Conservation (phyloP, 768 basidiomycete species). For the Lentinula raphanica region DNA sequence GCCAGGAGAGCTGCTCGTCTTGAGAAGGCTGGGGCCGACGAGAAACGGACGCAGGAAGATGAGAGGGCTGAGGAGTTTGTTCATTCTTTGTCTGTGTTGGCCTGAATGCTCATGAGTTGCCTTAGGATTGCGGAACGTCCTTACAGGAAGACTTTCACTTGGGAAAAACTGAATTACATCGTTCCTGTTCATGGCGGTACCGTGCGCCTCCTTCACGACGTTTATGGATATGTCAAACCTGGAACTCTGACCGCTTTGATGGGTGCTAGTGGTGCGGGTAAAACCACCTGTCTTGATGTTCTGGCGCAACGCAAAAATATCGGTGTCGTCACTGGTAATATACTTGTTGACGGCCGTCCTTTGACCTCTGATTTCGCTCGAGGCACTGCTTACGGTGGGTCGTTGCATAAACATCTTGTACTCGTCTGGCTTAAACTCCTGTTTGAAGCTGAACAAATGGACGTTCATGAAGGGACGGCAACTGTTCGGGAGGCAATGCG, state of each 20-base stretch:
- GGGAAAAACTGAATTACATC: conserved; percentile 73
- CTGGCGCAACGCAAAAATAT: conserved; percentile 70
- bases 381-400: conserved; percentile 73
- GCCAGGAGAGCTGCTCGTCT: conserved; percentile 45
- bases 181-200: conserved; percentile 63
- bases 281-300: conserved; percentile 73
- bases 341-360: conserved; percentile 62
- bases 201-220: conserved; percentile 62
- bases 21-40: conserved; percentile 21
- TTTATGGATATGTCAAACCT: conserved; percentile 78
- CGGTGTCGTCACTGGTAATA: conserved; percentile 58
- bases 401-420: conserved; percentile 16
- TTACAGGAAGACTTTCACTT: conserved; percentile 67
- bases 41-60: conserved; percentile 16
- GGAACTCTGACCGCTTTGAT: conserved; percentile 87
- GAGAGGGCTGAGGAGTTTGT: conserved; percentile 15
- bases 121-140: conserved; percentile 7
- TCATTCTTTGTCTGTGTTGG: too few species aligned
- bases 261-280: conserved; percentile 66
- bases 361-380: conserved; percentile 48
- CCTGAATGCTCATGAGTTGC: too few species aligned
- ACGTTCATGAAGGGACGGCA: conserved; percentile 74
- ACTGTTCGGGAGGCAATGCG: conserved; percentile 83
- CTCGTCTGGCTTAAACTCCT: conserved; percentile 18
- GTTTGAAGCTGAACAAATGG: conserved; percentile 74